Base-by-base conservation (phyloP, 768 basidiomycete genomes). In the Lentinula sp. region DNA sequence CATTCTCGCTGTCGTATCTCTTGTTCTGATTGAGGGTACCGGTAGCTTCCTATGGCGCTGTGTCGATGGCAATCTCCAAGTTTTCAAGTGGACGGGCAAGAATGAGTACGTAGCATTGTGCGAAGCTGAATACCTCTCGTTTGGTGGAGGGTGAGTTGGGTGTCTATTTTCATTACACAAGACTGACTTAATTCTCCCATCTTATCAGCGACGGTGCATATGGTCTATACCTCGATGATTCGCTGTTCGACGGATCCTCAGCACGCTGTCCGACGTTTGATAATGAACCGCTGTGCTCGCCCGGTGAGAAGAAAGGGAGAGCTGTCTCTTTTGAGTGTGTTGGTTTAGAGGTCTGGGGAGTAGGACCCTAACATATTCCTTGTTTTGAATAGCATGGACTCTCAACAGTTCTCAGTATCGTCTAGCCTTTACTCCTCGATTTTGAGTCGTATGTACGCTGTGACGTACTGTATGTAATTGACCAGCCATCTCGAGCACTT, bases 81-180 rank as follows among this genome's bases (percentile, higher is more conserved):
- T 91, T 32, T 95, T 82, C 76, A 84, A 80, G 53, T 91, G 91
- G 86, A 95, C 95, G 0, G 94, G 93, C 3, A 84, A 75, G 70
- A 99, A 98, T 69, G 87, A 88, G 57, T 98, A 98, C 67, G 88
- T 97, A 43, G 86, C 91, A 21, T 78, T 96, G 6, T 95, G 93
- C 72, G 91, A 95, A 67, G 74, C 82, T 0, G 84, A 81, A 15
- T 93, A 82, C 65, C 78, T 97, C 62, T 93, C 92, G 1, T 93
- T 96, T 68, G 95, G 95, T 11, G 95, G 95, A 65, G 95, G 95
- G 93, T 94, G 63, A 61, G 89, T 80, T 23, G 45, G 11, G 13
- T 35, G 4, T 55, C 58, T 53, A 62, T 60, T 49, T 43, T 60
- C 34, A 35, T 18, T 53, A 60, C 46, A 15, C 46, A 15, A 48